Evolutionary conservation across 208 protist genomes (phyloP), one percentile per base, ranked within the genome.

Genomic region (Leishmania turanica): DNA sequence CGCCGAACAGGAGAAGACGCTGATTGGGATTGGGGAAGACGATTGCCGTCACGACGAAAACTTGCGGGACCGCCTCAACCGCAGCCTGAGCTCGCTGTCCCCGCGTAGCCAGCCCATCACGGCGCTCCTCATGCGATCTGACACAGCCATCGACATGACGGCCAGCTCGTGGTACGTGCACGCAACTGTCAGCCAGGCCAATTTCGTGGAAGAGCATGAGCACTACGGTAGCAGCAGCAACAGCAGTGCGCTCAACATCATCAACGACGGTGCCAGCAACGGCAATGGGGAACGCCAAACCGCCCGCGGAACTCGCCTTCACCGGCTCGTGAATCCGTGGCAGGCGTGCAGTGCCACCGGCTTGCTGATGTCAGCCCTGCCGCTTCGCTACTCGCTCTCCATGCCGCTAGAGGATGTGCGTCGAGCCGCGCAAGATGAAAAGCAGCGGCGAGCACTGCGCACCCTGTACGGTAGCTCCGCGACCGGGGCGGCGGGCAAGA

Each of bases 71-170:
- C 15, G 56, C 13, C 74, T 27, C 56, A 5, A 9, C 53, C 31
- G 49, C 1, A 31, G 21, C 27, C 37, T 3, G 24, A 65, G 51
- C 69, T 40, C 31, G 27, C 17, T 34, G 7, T 45, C 66, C 51
- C 17, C 19, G 31, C 40, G 49, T 21, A 56, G 49, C 54, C 66
- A 3, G 3, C 75, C 79, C 13, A 70, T 87, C 49, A 19, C 76
- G 42, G 85, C 88, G 73, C 80, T 92, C 4, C 80, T 94, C 15
- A 58, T 94, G 34, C 83, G 89, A 19, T 85, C 87, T 0, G 87
- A 94, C 62, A 91, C 87, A 21, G 86, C 88, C 27, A 92, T 89
- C 40, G 83, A 86, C 47, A 60, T 4, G 49, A 40, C 40, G 34
- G 82, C 81, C 49, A 80, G 64, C 56, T 84, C 77, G 65, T 87